Evolutionary conservation across 257 asterid genomes (phyloP).

Genomic region (Scutellaria galericulata): DNA sequence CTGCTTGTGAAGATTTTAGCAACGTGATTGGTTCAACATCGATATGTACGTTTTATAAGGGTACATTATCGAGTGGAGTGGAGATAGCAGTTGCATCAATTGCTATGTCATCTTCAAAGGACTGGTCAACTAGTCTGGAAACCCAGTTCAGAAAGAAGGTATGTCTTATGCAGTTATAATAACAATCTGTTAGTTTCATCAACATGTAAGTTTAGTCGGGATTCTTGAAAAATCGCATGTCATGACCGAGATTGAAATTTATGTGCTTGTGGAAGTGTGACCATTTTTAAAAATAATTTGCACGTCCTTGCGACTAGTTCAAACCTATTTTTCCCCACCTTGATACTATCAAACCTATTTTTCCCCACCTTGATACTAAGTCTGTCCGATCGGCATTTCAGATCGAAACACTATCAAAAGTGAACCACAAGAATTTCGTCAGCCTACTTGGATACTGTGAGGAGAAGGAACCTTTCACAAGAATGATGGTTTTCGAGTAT

Average conservation of each 20-base stretch:
- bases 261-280: constrained; percentile 32
- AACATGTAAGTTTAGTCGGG: background rate
- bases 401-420: constrained; percentile 74
- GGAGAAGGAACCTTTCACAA: constrained; percentile 80
- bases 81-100: constrained; percentile 84
- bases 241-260: constrained; percentile 35
- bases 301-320: no score
- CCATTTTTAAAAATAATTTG: background rate
- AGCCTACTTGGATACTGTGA: constrained; percentile 80
- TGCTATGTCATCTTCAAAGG: constrained; percentile 60
- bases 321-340: no score
- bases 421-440: constrained; percentile 84
- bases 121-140: constrained; percentile 77
- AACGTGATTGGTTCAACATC: constrained; percentile 78
- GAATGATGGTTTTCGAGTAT: constrained; percentile 91
- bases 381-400: constrained; percentile 33
- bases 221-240: constrained; percentile 18
- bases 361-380: no score
- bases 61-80: constrained; percentile 87
- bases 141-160: constrained; percentile 84
- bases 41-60: constrained; percentile 71
- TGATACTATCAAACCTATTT: no score
- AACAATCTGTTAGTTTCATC: constrained; percentile 2
- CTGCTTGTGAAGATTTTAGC: constrained; percentile 95
- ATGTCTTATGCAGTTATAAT: background rate